Evolutionary conservation across 2,329 filamentous ascomycete species (phyloP).

Genomic region (Teratosphaeria destructans): DNA sequence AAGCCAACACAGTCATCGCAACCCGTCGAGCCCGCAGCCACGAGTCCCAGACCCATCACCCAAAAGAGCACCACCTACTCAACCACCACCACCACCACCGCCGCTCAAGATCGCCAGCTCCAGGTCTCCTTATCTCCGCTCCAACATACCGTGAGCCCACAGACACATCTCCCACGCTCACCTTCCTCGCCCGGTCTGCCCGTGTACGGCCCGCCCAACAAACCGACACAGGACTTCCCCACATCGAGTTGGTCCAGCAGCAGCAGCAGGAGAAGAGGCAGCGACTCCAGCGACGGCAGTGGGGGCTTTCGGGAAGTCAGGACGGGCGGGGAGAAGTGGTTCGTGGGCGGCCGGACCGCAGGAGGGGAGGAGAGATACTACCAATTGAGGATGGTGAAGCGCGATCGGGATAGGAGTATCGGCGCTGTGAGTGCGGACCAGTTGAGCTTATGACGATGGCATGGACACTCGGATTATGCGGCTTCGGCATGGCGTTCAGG

Average conservation of each 20-base stretch:
- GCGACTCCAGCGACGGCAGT: conserved; percentile 63
- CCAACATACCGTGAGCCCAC: conserved; percentile 27
- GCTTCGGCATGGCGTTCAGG: conserved; percentile 1
- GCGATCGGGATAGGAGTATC: conserved; percentile 52
- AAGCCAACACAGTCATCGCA: conserved; percentile 2
- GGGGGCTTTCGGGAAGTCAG: conserved; percentile 68
- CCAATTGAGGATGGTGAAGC: conserved; percentile 64
- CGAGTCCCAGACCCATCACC: conserved; percentile 37
- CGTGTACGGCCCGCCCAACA: conserved; percentile 25
- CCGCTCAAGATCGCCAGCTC: conserved; percentile 29
- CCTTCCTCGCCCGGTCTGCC: conserved; percentile 24
- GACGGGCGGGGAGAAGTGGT: conserved; percentile 67
- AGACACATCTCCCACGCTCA: conserved; percentile 27
- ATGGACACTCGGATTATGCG: neutral
- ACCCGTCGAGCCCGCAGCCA: conserved; percentile 24
- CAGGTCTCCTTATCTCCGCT: conserved; percentile 27
- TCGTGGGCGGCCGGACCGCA: conserved; percentile 67
- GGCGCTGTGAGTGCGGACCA: conserved; percentile 66
- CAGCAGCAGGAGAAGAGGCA: conserved; percentile 46
- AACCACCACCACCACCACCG: conserved; percentile 12
- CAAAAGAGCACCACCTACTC: conserved; percentile 30
- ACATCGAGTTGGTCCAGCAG: conserved; percentile 18
- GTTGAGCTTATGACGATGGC: conserved; percentile 52
- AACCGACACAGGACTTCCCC: conserved; percentile 23
- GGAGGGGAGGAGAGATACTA: conserved; percentile 73